Evolutionary conservation across 805 yeast species (phyloP).

Genomic region (Ogataea pilisensis): DNA sequence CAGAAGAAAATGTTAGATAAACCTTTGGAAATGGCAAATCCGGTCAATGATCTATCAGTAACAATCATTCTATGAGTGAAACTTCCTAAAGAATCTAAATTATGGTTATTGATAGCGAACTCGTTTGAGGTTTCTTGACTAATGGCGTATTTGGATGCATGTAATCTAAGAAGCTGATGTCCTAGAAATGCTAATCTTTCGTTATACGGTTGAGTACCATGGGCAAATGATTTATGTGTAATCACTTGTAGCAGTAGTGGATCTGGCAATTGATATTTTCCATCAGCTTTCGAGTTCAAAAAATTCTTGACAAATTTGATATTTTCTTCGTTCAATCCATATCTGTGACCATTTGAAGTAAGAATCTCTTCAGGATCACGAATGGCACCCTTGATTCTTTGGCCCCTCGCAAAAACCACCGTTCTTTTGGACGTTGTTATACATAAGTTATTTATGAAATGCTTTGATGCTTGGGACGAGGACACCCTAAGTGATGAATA

Average conservation of each 20-base stretch:
- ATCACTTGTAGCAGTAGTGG: constrained; percentile 70
- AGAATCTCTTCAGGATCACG: constrained; percentile 63
- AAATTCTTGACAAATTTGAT: constrained; percentile 46
- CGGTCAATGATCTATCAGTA: constrained; percentile 47
- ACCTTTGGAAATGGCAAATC: constrained; percentile 45
- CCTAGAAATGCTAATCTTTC: constrained; percentile 80
- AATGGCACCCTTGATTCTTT: constrained; percentile 66
- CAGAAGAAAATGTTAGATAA: constrained; percentile 59
- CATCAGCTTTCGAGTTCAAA: constrained; percentile 29
- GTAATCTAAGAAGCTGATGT: constrained; percentile 51
- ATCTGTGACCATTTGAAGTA: constrained; percentile 47
- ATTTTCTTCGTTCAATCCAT: constrained; percentile 49
- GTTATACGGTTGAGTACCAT: constrained; percentile 84
- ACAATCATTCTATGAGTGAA: constrained; percentile 46
- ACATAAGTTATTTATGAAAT: constrained; percentile 1
- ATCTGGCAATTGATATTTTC: constrained; percentile 53
- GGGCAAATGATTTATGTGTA: constrained; percentile 94
- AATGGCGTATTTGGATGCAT: constrained; percentile 40
- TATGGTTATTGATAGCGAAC: constrained; percentile 42
- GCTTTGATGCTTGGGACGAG: neutral
- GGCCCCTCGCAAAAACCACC: constrained; percentile 42
- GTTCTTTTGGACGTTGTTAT: constrained; percentile 15
- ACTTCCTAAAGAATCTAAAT: constrained; percentile 60
- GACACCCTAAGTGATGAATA: constrained; percentile 3
- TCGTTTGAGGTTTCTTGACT: constrained; percentile 23